Base-by-base conservation (phyloP, 1,284 basidiomycete species). In the Fomitiporia mediterranea region DNA sequence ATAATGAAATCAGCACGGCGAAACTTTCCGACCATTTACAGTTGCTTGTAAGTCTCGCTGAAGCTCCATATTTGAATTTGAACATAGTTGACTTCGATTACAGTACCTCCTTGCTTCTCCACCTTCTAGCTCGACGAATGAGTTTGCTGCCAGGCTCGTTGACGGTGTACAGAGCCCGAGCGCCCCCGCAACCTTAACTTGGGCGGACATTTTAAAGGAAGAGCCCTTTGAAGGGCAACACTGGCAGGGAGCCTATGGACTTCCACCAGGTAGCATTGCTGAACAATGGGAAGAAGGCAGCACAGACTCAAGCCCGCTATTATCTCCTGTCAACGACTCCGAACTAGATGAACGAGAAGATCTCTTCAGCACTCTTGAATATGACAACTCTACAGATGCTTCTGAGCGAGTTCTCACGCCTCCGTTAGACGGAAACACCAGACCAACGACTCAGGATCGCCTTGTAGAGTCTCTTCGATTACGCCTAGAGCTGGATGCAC, bases 211-310 rank as follows among this genome's bases (percentile, higher is more conserved):
- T 53, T 74, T 91, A 13, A 77, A 78, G 1, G 87, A 88, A 63
- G 88, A 90, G 53, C 86, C 87, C 2, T 86, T 87, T 60, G 83
- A 88, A 67, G 86, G 86, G 5, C 82, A 89, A 58, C 87, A 89
- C 61, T 89, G 87, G 86, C 75, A 87, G 65, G 84, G 86, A 2
- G 78, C 78, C 19, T 80, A 73, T 58, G 77, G 73, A 19, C 60
- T 79, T 27, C 73, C 72, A 32, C 61, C 67, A 15, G 75, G 76
- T 32, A 74, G 71, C 56, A 74, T 71, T 0, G 67, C 72, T 3
- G 73, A 74, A 51, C 65, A 68, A 30, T 74, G 74, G 46, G 64
- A 63, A n/a, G 64, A 64, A 43, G 76, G 72, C 21, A 67, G 72
- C 51, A 76, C 77, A 46, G 55, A 54, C n/a, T 79, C 77, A 59